Evolutionary conservation across 148 eudicot genomes (phyloP).

Genomic region (Dianthus caryophyllus): DNA sequence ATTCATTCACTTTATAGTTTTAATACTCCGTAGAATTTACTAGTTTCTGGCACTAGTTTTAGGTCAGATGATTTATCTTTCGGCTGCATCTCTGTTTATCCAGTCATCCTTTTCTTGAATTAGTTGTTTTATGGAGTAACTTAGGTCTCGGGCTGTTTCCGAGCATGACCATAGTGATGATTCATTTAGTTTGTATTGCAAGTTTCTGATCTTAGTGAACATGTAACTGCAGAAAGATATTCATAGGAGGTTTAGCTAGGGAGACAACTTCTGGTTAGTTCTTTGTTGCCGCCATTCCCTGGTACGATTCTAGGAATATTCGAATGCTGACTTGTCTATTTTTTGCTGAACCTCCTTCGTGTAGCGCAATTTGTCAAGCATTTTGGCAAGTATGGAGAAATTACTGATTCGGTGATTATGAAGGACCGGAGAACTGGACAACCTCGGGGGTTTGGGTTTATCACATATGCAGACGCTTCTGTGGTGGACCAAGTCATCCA

Average conservation of each 20-base stretch:
- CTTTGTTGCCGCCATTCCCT: slow-evolving; percentile 25
- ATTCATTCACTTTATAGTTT: too few relatives aligned
- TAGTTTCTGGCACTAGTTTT: too few relatives aligned
- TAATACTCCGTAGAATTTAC: too few relatives aligned
- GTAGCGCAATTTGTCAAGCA: slow-evolving; percentile 61
- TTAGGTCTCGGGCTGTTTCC: background rate
- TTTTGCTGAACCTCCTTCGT: slow-evolving; percentile 11
- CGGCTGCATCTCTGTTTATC: background rate
- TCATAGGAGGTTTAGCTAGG: slow-evolving; percentile 59
- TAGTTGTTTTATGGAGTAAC: background rate
- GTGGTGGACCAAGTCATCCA: slow-evolving; percentile 53
- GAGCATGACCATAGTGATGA: background rate
- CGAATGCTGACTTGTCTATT: background rate
- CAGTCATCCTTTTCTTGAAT: background rate
- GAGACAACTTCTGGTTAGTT: slow-evolving; percentile 70
- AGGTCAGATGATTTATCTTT: background rate
- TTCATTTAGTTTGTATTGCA: background rate
- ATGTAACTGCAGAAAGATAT: slow-evolving; percentile 55
- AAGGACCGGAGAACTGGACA: slow-evolving; percentile 56
- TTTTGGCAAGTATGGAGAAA: slow-evolving; percentile 56
- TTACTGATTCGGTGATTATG: slow-evolving; percentile 60
- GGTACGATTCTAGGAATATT: slow-evolving; percentile 5
- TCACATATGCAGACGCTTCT: slow-evolving; percentile 56
- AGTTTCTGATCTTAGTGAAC: slow-evolving; percentile 29
- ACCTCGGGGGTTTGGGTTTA: slow-evolving; percentile 62